A percentile compares a stretch with the other conserved stretches of the same genome.
phyloP scores from a whole-genome alignment of 257 asterid species.

The Ligustrum vulgare region DNA sequence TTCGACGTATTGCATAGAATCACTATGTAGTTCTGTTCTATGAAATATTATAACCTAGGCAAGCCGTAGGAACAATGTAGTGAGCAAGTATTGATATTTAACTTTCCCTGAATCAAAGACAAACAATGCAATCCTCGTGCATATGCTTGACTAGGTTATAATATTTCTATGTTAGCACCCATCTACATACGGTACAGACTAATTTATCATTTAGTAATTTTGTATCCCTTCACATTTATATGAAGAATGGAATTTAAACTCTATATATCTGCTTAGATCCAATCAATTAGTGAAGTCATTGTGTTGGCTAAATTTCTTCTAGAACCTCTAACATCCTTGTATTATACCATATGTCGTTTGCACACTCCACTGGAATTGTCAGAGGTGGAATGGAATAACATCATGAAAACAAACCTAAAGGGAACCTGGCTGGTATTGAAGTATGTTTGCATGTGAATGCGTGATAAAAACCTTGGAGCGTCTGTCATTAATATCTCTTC shows the following conservation, averaged over 20 bases:
- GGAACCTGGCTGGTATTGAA: slow-evolving; percentile 67
- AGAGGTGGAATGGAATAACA: slow-evolving; percentile 48
- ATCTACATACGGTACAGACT: no score
- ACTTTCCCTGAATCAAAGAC: neutral
- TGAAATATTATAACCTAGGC: no score
- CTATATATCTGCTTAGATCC: neutral
- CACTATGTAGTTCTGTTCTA: neutral
- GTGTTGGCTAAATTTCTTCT: neutral
- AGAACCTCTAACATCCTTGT: neutral
- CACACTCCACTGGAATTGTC: slow-evolving; percentile 44
- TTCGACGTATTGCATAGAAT: no score
- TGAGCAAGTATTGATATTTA: neutral
- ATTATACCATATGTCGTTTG: slow-evolving; percentile 30
- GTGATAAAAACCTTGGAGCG: slow-evolving; percentile 42
- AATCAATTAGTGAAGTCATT: neutral
- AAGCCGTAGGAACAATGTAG: no score
- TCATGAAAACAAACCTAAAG: slow-evolving; percentile 38
- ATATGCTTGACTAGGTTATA: neutral
- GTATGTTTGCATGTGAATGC: slow-evolving; percentile 44
- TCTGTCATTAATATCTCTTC: slow-evolving; percentile 69
- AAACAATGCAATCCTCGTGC: neutral
- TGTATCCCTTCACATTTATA: neutral
- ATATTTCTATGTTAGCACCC: neutral
- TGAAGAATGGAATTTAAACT: neutral
- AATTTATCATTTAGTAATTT: neutral